These are phyloP conservation scores for Kazachstania kunashirensis DNA, from an alignment of 805 yeast genomes.

Conservation along the genomic window DNA sequence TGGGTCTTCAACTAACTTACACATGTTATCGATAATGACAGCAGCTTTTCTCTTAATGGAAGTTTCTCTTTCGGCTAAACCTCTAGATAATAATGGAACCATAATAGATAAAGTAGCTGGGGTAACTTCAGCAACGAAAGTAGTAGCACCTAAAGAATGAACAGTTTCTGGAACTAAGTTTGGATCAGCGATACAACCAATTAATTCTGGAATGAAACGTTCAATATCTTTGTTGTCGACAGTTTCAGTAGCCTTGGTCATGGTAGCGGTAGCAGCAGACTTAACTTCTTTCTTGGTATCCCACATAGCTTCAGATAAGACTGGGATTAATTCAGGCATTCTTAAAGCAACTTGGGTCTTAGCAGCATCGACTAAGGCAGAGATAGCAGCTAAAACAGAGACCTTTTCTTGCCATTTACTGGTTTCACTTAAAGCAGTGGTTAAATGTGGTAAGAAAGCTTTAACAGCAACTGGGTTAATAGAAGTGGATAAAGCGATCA, in stretches of 20 bases:
- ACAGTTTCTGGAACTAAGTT: slow-evolving; percentile 97
- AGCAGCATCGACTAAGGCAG: slow-evolving; percentile 86
- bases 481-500: slow-evolving; percentile 66
- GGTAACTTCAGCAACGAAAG: slow-evolving; percentile 98
- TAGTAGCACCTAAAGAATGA: slow-evolving; percentile 97
- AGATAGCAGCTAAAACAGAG: slow-evolving; percentile 74
- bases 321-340: slow-evolving; percentile 99
- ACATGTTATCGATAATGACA: slow-evolving; percentile 99
- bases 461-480: slow-evolving; percentile 91
- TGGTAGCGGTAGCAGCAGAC: slow-evolving; percentile 90
- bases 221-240: slow-evolving; percentile 99
- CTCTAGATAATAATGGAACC: slow-evolving; percentile 98
- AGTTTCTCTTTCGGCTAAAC: slow-evolving; percentile 99
- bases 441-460: slow-evolving; percentile 74
- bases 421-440: slow-evolving; percentile 55
- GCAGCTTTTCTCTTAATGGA: slow-evolving; percentile 99
- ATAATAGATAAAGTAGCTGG: slow-evolving; percentile 98
- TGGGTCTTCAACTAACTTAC: slow-evolving; percentile 99
- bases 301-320: slow-evolving; percentile 99
- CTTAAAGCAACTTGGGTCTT: slow-evolving; percentile 93
- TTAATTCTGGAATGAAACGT: slow-evolving; percentile 96
- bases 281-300: slow-evolving; percentile 98
- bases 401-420: slow-evolving; percentile 98
- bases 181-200: slow-evolving; percentile 94
- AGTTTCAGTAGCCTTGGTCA: slow-evolving; percentile 93